phyloP scores from a whole-genome alignment of 345 rosid genomes.

The Hevea brasiliensis region DNA sequence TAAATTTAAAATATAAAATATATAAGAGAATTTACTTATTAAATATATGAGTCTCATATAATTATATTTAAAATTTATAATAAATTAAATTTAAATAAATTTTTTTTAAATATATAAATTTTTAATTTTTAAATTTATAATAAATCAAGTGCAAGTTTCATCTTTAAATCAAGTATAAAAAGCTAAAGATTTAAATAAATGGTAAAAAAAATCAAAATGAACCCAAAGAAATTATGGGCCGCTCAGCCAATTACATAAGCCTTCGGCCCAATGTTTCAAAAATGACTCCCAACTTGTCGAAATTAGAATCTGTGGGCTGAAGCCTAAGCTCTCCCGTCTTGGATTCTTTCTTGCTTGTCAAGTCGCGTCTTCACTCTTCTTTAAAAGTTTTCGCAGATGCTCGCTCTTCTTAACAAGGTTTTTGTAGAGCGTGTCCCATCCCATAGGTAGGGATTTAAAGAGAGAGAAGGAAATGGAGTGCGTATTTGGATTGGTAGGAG shows the following conservation, averaged over 20 bases:
- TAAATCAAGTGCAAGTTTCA: too few species aligned
- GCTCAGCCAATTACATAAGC: not conserved
- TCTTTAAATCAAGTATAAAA: too few species aligned
- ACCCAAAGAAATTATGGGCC: not conserved
- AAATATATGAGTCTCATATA: too few species aligned
- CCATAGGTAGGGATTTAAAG: not conserved
- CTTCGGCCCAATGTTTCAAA: not conserved
- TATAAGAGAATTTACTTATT: too few species aligned
- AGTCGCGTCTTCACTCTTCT: not conserved
- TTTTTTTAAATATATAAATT: too few species aligned
- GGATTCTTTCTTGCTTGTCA: not conserved
- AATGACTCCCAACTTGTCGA: not conserved
- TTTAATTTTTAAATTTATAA: too few species aligned
- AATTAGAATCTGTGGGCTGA: not conserved
- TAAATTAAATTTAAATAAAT: too few species aligned
- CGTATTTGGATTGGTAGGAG: conserved; percentile 85
- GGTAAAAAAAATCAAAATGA: too few species aligned
- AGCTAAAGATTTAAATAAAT: too few species aligned
- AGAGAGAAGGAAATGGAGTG: conserved; percentile 61
- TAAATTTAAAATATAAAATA: too few species aligned
- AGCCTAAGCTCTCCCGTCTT: not conserved
- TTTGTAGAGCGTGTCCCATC: not conserved
- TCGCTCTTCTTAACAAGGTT: not conserved
- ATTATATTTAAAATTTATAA: too few species aligned
- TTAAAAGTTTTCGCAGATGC: not conserved